phyloP scores from a whole-genome alignment of 1,139 yeast genomes.

The Eremothecium gossypii region DNA sequence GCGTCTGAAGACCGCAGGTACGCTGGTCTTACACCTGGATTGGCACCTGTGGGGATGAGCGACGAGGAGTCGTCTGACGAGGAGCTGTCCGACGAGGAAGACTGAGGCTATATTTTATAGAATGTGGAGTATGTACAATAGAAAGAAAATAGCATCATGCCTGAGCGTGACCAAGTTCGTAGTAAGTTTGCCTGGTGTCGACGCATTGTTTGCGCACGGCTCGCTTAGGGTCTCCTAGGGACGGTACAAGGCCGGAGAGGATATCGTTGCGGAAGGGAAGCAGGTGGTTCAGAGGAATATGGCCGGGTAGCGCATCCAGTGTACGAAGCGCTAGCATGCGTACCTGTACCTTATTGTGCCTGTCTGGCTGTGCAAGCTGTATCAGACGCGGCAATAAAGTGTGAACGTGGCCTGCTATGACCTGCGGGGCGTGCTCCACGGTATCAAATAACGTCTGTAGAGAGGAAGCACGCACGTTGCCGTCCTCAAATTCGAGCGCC shows the following conservation, averaged over 20 bases:
- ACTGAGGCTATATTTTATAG: no score
- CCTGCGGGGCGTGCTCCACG: constrained; percentile 42
- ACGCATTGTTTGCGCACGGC: constrained; percentile 65
- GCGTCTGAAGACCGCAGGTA: constrained; percentile 28
- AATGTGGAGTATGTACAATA: neutral
- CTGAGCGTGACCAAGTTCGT: constrained; percentile 36
- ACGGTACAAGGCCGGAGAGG: constrained; percentile 40
- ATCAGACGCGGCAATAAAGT: constrained; percentile 50
- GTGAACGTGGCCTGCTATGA: constrained; percentile 45
- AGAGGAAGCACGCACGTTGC: constrained; percentile 50
- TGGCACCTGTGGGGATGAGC: constrained; percentile 74
- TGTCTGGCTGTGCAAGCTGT: constrained; percentile 29
- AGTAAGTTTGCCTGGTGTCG: constrained; percentile 69
- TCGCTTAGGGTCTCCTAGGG: constrained; percentile 69
- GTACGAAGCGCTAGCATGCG: constrained; percentile 51
- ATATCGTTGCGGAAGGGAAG: constrained; percentile 45
- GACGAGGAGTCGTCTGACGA: constrained; percentile 34
- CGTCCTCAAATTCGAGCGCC: constrained; percentile 44
- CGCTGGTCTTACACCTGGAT: constrained; percentile 82
- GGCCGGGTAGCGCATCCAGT: constrained; percentile 39
- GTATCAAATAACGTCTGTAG: constrained; percentile 46
- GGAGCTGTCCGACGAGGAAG: constrained; percentile 9
- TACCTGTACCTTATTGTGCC: constrained; percentile 35
- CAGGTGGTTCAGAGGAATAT: constrained; percentile 35
- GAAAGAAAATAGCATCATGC: neutral